Percentiles rank a stretch among this genome's conserved stretches.
Evolutionary conservation across 225 moss, liverwort and hornwort species (phyloP).

Genomic region (Lunularia cruciata): DNA sequence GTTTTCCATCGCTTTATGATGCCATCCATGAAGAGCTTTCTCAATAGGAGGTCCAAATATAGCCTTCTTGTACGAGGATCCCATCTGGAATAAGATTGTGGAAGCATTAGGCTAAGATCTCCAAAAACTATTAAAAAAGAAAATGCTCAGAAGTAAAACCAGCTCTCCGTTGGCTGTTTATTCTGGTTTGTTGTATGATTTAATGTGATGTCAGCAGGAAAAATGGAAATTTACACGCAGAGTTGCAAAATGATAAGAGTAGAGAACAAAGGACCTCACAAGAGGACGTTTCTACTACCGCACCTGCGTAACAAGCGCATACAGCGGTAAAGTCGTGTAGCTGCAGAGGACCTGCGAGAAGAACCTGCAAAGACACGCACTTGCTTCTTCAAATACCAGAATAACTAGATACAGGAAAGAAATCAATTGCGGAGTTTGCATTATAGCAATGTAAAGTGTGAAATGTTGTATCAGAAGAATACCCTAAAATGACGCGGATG

Average conservation of each 20-base stretch:
- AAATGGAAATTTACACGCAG: too few species aligned
- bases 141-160: too few species aligned
- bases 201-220: too few species aligned
- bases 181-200: too few species aligned
- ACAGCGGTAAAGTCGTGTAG: slow-evolving; percentile 70
- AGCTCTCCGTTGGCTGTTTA: neutral
- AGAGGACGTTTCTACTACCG: too few species aligned
- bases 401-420: neutral
- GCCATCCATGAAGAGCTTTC: slow-evolving; percentile 41
- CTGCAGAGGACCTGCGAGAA: slow-evolving; percentile 68
- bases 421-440: too few species aligned
- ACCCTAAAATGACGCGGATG: slow-evolving; percentile 74
- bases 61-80: slow-evolving; percentile 52
- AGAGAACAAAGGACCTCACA: too few species aligned
- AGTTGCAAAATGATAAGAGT: too few species aligned
- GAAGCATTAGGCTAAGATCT: too few species aligned
- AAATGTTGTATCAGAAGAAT: neutral
- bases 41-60: slow-evolving; percentile 42
- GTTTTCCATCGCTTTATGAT: slow-evolving; percentile 42
- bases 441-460: neutral
- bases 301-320: slow-evolving; percentile 84
- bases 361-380: slow-evolving; percentile 40
- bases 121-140: too few species aligned
- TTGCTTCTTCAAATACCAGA: neutral
- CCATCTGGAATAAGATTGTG: slow-evolving; percentile 53